A percentile compares a stretch with the other conserved stretches of the same genome.
Evolutionary conservation across 768 basidiomycete species (phyloP).

Genomic region (Pleurotus pulmonarius): DNA sequence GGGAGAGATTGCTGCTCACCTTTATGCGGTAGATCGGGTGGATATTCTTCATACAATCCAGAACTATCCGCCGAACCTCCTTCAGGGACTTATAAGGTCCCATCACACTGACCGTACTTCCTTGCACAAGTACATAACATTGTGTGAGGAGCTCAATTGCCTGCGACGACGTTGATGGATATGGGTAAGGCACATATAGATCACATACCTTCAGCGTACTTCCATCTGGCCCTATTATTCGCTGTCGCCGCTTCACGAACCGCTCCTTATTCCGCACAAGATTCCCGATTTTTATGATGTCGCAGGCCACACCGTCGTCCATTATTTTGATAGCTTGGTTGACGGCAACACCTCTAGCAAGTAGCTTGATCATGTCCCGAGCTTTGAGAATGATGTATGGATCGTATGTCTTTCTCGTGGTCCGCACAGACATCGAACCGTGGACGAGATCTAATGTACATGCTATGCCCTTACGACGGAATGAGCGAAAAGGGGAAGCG

Average conservation of each 20-base stretch:
- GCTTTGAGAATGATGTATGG: slow-evolving; percentile 96
- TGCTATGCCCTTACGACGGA: slow-evolving; percentile 61
- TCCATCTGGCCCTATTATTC: slow-evolving; percentile 96
- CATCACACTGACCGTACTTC: slow-evolving; percentile 97
- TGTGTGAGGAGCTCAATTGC: slow-evolving; percentile 95
- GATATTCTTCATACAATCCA: slow-evolving; percentile 99
- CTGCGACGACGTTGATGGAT: slow-evolving; percentile 32
- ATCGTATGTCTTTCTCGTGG: slow-evolving; percentile 95
- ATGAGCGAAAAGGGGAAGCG: slow-evolving; percentile 3
- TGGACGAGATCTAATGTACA: slow-evolving; percentile 94
- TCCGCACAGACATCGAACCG: slow-evolving; percentile 95
- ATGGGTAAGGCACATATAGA: no score
- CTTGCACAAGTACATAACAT: slow-evolving; percentile 97
- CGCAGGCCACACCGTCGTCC: slow-evolving; percentile 86
- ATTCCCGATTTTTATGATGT: slow-evolving; percentile 97
- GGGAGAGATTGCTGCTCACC: slow-evolving; percentile 31
- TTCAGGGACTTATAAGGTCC: slow-evolving; percentile 93
- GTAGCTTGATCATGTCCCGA: slow-evolving; percentile 90
- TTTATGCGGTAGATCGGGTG: slow-evolving; percentile 99
- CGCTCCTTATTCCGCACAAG: slow-evolving; percentile 93
- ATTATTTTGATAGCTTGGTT: slow-evolving; percentile 86
- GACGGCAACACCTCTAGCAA: slow-evolving; percentile 87
- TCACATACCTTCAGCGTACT: slow-evolving; percentile 87
- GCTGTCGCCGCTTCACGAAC: slow-evolving; percentile 92
- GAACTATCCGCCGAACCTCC: slow-evolving; percentile 92